A percentile compares a stretch with the other conserved stretches of the same genome.
Conservation (phyloP, 192 early-diverging fungal genomes). For the Coemansia sp. region DNA sequence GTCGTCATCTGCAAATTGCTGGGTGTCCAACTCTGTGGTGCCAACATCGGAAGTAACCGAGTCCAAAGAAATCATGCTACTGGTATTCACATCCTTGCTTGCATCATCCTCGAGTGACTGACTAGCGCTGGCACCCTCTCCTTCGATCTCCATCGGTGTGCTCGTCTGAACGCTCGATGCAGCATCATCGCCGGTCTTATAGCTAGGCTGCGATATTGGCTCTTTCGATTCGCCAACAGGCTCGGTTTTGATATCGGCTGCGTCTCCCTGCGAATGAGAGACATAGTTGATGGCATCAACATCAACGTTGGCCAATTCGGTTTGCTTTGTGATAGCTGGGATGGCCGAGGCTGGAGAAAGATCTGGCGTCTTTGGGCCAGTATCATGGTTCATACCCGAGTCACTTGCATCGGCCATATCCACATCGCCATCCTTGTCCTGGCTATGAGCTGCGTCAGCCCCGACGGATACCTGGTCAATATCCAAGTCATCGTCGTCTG, state of each 20-base stretch:
- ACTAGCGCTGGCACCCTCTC: background rate
- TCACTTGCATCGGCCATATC: slow-evolving; percentile 4
- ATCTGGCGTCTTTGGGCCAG: background rate
- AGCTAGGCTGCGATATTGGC: background rate
- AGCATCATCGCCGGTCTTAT: background rate
- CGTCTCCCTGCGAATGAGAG: background rate
- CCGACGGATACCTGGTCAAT: background rate
- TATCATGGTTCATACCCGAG: background rate
- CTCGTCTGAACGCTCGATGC: background rate
- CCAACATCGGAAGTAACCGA: background rate
- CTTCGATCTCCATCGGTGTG: slow-evolving; percentile 1
- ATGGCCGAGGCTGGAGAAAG: background rate
- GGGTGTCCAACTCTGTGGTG: background rate
- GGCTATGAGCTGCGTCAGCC: background rate
- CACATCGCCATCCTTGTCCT: slow-evolving; percentile 12
- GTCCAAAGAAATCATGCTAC: slow-evolving; percentile 6
- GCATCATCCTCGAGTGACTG: slow-evolving; percentile 1
- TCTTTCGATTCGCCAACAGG: background rate
- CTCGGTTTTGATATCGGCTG: background rate
- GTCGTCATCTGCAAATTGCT: background rate
- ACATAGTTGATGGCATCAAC: background rate
- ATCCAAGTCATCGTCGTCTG: slow-evolving; percentile 47
- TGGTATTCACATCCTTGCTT: background rate
- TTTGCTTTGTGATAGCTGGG: background rate
- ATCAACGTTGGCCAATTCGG: background rate